These are phyloP conservation scores for Fusarium sp. DNA, from an alignment of 2,329 filamentous ascomycete species.

Conservation along the genomic window DNA sequence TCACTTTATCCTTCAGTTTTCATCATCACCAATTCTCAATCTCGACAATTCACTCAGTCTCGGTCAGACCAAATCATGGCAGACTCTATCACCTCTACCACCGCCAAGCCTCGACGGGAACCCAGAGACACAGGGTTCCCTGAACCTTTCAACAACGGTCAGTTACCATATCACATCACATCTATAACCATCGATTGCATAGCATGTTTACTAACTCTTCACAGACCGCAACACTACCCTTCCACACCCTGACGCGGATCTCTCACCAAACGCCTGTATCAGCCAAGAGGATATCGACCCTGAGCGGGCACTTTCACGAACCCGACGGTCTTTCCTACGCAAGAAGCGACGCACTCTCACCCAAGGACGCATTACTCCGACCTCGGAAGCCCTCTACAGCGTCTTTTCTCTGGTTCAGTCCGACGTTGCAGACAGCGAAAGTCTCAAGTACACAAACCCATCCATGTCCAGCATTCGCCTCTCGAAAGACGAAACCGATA, in stretches of 20 bases:
- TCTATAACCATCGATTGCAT: background rate
- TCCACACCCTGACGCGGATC: slow-evolving; percentile 70
- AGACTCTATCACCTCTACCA: slow-evolving; percentile 43
- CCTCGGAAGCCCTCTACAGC: slow-evolving; percentile 49
- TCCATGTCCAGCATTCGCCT: slow-evolving; percentile 49
- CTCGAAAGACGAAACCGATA: slow-evolving; percentile 55
- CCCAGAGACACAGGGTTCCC: slow-evolving; percentile 63
- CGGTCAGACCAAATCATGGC: slow-evolving; percentile 47
- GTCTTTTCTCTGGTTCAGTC: slow-evolving; percentile 49
- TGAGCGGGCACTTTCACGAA: slow-evolving; percentile 55
- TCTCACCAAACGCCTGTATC: slow-evolving; percentile 66
- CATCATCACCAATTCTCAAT: slow-evolving; percentile 1
- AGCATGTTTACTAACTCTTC: slow-evolving; percentile 12
- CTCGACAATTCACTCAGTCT: slow-evolving; percentile 10
- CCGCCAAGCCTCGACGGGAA: slow-evolving; percentile 39
- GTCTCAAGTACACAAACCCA: slow-evolving; percentile 38
- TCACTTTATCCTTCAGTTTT: slow-evolving; percentile 3
- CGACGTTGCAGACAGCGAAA: slow-evolving; percentile 38
- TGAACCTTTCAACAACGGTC: slow-evolving; percentile 61
- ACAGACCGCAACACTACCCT: slow-evolving; percentile 68
- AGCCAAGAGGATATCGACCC: slow-evolving; percentile 64
- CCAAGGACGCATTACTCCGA: slow-evolving; percentile 57
- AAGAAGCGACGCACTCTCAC: slow-evolving; percentile 59
- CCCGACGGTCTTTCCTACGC: slow-evolving; percentile 59
- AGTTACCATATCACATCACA: slow-evolving; percentile 35